These are phyloP conservation scores for Euphorbia corollata DNA, from an alignment of 441 rosid species.

Conservation along the genomic window DNA sequence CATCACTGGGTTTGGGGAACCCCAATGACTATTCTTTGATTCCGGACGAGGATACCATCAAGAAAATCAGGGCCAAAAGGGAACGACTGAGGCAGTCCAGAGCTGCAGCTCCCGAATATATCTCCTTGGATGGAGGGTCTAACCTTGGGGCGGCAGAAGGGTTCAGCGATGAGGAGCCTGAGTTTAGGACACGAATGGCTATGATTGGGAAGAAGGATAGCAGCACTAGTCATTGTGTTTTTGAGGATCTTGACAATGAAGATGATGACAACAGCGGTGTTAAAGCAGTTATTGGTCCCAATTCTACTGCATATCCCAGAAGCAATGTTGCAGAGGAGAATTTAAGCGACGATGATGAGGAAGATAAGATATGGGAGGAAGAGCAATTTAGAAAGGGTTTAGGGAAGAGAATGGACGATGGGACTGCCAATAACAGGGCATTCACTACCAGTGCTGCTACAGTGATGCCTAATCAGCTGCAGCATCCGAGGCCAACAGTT, in stretches of 20 bases:
- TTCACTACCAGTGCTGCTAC: constrained; percentile 24
- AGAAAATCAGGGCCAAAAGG: constrained; percentile 63
- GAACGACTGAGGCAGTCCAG: constrained; percentile 60
- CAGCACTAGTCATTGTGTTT: constrained; percentile 39
- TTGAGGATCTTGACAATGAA: constrained; percentile 46
- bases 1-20: constrained; percentile 25
- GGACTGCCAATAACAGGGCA: constrained; percentile 29
- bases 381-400: constrained; percentile 84
- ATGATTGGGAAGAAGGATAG: constrained; percentile 41
- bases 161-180: constrained; percentile 76
- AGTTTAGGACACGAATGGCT: constrained; percentile 47
- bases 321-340: constrained; percentile 10
- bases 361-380: constrained; percentile 83
- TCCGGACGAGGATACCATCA: constrained; percentile 56
- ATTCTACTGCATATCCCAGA: constrained; percentile 5
- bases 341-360: constrained; percentile 41
- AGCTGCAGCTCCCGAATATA: constrained; percentile 62
- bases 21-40: constrained; percentile 22
- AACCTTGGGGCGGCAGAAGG: constrained; percentile 44
- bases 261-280: constrained; percentile 23
- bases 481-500: constrained; percentile 26
- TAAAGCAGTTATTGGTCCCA: constrained; percentile 5
- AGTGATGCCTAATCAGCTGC: constrained; percentile 29
- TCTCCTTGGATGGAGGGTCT: constrained; percentile 51
- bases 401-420: constrained; percentile 77